These are phyloP conservation scores for Aphanomyces stellatus DNA, from an alignment of 352 stramenopile genomes.

Conservation along the genomic window DNA sequence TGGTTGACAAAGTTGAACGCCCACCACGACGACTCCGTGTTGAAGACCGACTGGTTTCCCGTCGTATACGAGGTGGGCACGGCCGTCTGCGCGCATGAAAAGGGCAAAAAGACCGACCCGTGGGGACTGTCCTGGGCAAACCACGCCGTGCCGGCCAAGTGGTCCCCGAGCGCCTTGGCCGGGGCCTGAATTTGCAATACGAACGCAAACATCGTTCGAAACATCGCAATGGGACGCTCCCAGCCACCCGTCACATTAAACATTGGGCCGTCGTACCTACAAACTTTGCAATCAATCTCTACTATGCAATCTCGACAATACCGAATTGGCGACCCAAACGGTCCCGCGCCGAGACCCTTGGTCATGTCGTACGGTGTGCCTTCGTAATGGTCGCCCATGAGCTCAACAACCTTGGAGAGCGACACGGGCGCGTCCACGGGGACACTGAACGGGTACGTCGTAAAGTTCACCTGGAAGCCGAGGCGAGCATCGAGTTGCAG, in stretches of 20 bases:
- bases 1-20: slow-evolving; percentile 85
- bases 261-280: slow-evolving; percentile 11
- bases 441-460: slow-evolving; percentile 86
- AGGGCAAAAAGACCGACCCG: slow-evolving; percentile 65
- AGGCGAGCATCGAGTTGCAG: slow-evolving; percentile 59
- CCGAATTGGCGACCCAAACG: slow-evolving; percentile 84
- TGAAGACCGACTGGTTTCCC: slow-evolving; percentile 61
- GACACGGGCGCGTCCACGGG: slow-evolving; percentile 56
- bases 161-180: slow-evolving; percentile 25
- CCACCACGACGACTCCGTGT: slow-evolving; percentile 64
- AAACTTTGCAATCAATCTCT: background rate
- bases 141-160: slow-evolving; percentile 47
- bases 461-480: slow-evolving; percentile 60
- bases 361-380: slow-evolving; percentile 84
- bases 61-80: slow-evolving; percentile 49
- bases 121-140: slow-evolving; percentile 57
- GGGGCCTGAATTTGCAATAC: slow-evolving; percentile 42
- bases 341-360: slow-evolving; percentile 73
- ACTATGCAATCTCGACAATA: slow-evolving; percentile 35
- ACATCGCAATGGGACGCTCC: slow-evolving; percentile 89
- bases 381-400: slow-evolving; percentile 88
- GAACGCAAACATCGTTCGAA: slow-evolving; percentile 83
- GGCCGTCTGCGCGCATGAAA: slow-evolving; percentile 41
- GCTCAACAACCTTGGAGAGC: slow-evolving; percentile 61
- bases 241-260: slow-evolving; percentile 47